Evolutionary conservation across 1,284 basidiomycete genomes (phyloP), one percentile per base, ranked within the genome.

Genomic region (Cryptococcus deneoformans): DNA sequence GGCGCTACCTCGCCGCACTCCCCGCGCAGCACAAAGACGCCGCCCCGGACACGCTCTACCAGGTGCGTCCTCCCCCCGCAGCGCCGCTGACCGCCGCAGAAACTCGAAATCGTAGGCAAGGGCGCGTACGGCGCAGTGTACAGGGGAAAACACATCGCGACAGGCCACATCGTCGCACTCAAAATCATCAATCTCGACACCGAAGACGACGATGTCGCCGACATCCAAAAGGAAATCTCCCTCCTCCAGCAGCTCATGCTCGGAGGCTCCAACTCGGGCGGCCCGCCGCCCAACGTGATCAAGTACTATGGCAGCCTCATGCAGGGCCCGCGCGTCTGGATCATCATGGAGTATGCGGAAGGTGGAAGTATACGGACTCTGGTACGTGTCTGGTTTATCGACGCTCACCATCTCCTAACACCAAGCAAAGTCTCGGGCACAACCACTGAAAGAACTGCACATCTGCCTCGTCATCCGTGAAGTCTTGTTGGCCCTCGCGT

Each of bases 181-280:
- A 97, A 99, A 80, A 95, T 99, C 73, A 97, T 99, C 80, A 92
- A 99, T 75, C 87, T 99, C 62, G 96, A 99, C 79, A 96, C 90
- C 14, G 87, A 90, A 53, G 93, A 94, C 74, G 94, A 97, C 77
- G 96, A 99, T 76, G 93, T 98, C 29, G 89, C 83, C 48, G 95
- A 96, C 77, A 98, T 99, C 56, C 95, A 98, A 78, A 88, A 90
- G 62, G 96, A 99, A 78, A 92, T 99, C 20, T 87, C 92, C 6
- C 85, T 99, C 49, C 82, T 99, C 37, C 89, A 90, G 52, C 91
- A 95, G 72, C 84, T 99, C 44, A 78, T 77, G 77, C 57, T 64
- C 16, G 68, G 71, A 82, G 63, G 52, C 10, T 43, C 56, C 16
- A 61, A 61, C 1, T 48, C 55, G 10, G 59, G 57, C 0, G 60